A percentile compares a stretch with the other conserved stretches of the same genome.
Evolutionary conservation across 2,329 filamentous ascomycete genomes (phyloP).

Genomic region (Zasmidium angulare): DNA sequence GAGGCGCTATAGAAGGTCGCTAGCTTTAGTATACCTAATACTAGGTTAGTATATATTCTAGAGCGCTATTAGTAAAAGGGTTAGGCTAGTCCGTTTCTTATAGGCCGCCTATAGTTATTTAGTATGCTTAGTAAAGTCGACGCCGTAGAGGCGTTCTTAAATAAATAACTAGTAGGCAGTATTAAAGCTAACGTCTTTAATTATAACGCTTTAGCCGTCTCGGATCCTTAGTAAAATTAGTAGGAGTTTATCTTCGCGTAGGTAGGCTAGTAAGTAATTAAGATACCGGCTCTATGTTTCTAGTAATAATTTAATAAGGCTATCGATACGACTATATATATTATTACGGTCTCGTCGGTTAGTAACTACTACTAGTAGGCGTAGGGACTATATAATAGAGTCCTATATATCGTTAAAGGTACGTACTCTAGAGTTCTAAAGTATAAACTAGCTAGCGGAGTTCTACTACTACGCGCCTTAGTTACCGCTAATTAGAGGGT

Average conservation of each 20-base stretch:
- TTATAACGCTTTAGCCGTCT: background rate
- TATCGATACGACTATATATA: background rate
- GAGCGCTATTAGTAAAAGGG: background rate
- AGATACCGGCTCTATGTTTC: background rate
- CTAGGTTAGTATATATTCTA: background rate
- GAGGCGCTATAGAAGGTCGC: background rate
- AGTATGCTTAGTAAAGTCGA: background rate
- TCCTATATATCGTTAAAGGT: background rate
- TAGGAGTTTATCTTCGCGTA: background rate
- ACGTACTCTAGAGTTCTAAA: background rate
- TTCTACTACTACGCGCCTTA: background rate
- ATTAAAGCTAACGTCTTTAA: background rate
- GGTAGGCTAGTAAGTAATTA: background rate
- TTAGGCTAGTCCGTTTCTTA: background rate
- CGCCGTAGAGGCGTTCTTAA: background rate
- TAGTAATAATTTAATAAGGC: background rate
- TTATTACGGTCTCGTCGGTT: background rate
- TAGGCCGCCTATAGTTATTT: background rate
- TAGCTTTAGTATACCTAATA: background rate
- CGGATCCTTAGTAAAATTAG: background rate
- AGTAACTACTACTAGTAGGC: background rate
- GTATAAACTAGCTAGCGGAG: background rate
- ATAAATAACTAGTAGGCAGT: background rate
- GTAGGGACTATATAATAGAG: background rate
- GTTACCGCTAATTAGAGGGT: background rate